phyloP scores from a whole-genome alignment of 139 green algal genomes.

The Micromonas commoda region DNA sequence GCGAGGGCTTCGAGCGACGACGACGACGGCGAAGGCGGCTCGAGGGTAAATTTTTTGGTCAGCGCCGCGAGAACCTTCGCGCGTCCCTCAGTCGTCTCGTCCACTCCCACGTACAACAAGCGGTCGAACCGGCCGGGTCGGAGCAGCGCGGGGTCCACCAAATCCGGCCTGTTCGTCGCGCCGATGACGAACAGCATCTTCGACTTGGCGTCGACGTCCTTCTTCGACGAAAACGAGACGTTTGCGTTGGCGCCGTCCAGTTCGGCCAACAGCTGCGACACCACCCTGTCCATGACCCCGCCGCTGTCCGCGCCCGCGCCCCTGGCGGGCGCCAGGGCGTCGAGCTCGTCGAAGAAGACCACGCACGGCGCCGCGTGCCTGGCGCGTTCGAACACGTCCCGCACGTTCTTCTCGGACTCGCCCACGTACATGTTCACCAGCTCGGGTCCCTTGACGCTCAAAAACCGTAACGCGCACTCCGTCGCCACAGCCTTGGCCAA shows the following conservation, averaged over 20 bases:
- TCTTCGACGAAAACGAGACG: neutral
- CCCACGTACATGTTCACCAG: conserved; percentile 99
- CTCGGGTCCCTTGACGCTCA: conserved; percentile 91
- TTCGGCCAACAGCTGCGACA: conserved; percentile 21
- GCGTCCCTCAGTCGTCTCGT: neutral
- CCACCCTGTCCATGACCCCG: conserved; percentile 27
- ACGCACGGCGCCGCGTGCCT: conserved; percentile 78
- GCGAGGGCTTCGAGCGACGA: too few species aligned
- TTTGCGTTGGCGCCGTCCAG: conserved; percentile 9
- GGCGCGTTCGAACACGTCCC: conserved; percentile 97
- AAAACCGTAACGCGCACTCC: conserved; percentile 80
- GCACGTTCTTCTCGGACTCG: conserved; percentile 87
- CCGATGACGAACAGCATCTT: conserved; percentile 65
- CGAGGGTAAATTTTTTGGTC: conserved; percentile 77
- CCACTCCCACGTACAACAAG: conserved; percentile 82
- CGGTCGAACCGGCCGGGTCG: conserved; percentile 78
- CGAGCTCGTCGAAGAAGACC: conserved; percentile 69
- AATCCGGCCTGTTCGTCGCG: conserved; percentile 86
- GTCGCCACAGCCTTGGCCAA: conserved; percentile 76
- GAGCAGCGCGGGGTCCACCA: conserved; percentile 84
- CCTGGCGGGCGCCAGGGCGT: conserved; percentile 75
- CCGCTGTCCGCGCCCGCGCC: conserved; percentile 21
- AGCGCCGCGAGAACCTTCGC: conserved; percentile 67
- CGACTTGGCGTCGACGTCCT: neutral
- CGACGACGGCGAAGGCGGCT: too few species aligned